phyloP scores from a whole-genome alignment of 2,329 filamentous ascomycete genomes.

The Meredithiella fracta region DNA sequence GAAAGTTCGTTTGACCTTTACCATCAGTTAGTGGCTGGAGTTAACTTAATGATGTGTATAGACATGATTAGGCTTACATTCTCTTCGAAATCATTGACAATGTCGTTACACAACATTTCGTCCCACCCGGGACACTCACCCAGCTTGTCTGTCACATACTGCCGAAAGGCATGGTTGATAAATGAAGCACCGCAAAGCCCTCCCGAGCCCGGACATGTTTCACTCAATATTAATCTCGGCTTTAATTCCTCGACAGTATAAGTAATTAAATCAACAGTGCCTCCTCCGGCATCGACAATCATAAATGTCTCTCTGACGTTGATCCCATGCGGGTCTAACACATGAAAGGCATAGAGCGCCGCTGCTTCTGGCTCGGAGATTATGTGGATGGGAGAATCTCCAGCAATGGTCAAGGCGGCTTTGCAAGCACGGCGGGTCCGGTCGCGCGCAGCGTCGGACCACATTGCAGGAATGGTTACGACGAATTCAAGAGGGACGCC shows the following conservation, averaged over 20 bases:
- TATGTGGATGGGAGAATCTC: constrained; percentile 28
- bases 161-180: constrained; percentile 31
- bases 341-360: constrained; percentile 32
- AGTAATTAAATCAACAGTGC: constrained; percentile 37
- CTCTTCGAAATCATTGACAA: too few species aligned
- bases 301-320: constrained; percentile 32
- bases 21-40: too few species aligned
- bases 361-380: constrained; percentile 38
- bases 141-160: constrained; percentile 28
- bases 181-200: constrained; percentile 34
- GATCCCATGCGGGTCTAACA: constrained; percentile 26
- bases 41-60: too few species aligned
- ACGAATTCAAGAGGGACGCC: constrained; percentile 35
- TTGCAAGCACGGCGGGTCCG: constrained; percentile 29
- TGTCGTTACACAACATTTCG: too few species aligned
- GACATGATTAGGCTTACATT: too few species aligned
- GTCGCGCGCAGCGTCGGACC: constrained; percentile 38
- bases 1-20: too few species aligned
- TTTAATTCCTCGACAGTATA: constrained; percentile 30
- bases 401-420: constrained; percentile 10
- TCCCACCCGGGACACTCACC: constrained; percentile 28
- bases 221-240: constrained; percentile 30
- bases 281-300: constrained; percentile 37
- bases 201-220: constrained; percentile 32
- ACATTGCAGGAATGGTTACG: constrained; percentile 41